Evolutionary conservation across 305 asterid species (phyloP), one percentile per base, ranked within the genome.

Genomic region (Fraxinus greggii): DNA sequence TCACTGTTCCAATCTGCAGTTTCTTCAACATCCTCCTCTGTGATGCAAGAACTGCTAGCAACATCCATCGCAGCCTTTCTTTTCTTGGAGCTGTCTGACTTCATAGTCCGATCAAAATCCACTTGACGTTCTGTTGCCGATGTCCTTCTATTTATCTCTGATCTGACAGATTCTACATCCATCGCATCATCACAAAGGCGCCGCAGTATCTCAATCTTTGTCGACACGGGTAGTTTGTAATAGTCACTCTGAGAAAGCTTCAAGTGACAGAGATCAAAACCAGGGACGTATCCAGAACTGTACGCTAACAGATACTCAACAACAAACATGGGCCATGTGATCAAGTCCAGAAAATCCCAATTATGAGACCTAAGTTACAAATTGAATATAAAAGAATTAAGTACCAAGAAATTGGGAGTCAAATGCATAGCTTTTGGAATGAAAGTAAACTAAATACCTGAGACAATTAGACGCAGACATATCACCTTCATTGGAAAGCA

Each of bases 301-400:
- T 93, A 95, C 83, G 92, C 78, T 76, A 95, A 83, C 83, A 92
- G 87, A 87, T 95, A 95, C 88, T 95, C 98, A 83, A 90, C 89
- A 90, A 89, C 83, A 90, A 89, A 95, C 84, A 94, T 82, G 77
- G 99, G 99, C 99, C 99, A 95, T 15, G 99, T 94, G 80, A 94
- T 92, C 89, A 90, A 81, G 86, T 95, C 99, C 80, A 95, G 93
- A 86, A 91, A 88, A 86, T 94, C 97, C 99, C 99, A 94, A 77
- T 95, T 87, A 82, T 92, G 97, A 79, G 92, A 91, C 99, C 99
- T 93, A 74, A 17, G 84, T 70, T 73, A 81, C 59, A 54, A 85
- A 78, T 82, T 42, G 78, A 85, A 84, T 31, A 75, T 75, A 72
- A 79, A 83, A 54, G 72, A 29, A 72, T 51, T 86, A 85, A 84